Evolutionary conservation across 345 rosid species (phyloP), one percentile per base, ranked within the genome.

Genomic region (Iberis pinnata): DNA sequence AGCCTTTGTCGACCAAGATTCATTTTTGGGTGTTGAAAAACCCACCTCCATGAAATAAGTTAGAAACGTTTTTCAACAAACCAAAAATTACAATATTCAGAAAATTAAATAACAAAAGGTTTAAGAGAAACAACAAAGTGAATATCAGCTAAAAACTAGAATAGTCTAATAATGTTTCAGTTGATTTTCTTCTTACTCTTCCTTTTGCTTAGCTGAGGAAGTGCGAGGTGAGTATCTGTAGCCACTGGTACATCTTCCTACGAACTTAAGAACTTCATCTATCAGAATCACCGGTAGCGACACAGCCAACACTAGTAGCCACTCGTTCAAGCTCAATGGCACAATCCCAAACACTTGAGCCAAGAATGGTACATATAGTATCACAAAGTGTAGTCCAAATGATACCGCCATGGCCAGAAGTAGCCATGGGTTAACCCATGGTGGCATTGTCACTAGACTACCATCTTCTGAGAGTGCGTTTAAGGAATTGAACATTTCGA

Each of bases 401-500:
- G 96, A 84, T 11, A 88, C 93, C 0, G 85, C 76, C 98, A 90
- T 90, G 36, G 96, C 98, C 43, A 87, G 49, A 26, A 65, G 70
- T 16, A 65, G 13, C 58, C 70, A 67, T 4, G 66, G 98, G 64
- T 90, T 90, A 15, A 87, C 92, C 98, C 98, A 90, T 2, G 98
- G 98, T 0, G 96, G 98, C 98, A 90, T 90, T 2, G 79, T 70
- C 58, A 80, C n/a, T 8, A 90, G 74, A 70, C 98, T 84, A 6
- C 79, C 74, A 49, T 90, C 96, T 73, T 90, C 96, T 0, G 96
- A 90, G 13, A 90, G 84, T 19, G 98, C 98, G 31, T 90, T 90
- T 4, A 90, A 75, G 18, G 98, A 90, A 44, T 90, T 90, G 80
- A 90, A 87, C 98, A 90, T 90, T 77, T 90, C 98, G 8, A 90